Conservation (phyloP, 495 filamentous ascomycete species). For the Penicillium verhagenii region DNA sequence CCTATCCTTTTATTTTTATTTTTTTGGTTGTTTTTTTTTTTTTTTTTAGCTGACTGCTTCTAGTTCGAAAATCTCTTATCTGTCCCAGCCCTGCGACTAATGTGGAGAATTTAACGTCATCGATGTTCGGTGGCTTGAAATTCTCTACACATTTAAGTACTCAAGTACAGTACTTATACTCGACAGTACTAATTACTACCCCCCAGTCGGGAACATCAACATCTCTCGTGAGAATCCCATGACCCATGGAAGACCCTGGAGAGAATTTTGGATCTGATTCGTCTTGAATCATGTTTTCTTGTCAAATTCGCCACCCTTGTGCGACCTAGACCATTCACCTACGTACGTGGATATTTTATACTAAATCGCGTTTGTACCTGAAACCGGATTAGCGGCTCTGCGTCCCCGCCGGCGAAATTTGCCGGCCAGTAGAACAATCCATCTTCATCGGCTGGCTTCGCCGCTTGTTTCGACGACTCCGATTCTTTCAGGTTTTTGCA, state of each 20-base stretch:
- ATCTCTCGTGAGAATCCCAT: no score
- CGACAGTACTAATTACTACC: no score
- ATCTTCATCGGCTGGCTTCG: slow-evolving; percentile 3
- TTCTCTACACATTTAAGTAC: no score
- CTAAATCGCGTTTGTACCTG: slow-evolving; percentile 3
- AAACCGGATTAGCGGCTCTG: slow-evolving; percentile 11
- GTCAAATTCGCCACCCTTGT: background rate
- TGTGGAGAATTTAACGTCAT: no score
- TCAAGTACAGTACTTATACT: no score
- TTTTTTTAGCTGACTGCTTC: no score
- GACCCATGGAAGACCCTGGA: background rate
- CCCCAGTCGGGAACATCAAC: no score
- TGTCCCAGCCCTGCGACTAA: no score
- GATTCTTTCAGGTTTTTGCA: slow-evolving; percentile 2
- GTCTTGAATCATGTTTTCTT: background rate
- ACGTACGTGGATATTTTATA: background rate
- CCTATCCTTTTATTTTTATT: no score
- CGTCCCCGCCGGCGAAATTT: slow-evolving; percentile 16
- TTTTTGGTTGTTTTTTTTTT: no score
- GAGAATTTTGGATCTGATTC: background rate
- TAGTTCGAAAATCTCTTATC: no score
- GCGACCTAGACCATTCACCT: background rate
- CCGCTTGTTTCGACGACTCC: background rate
- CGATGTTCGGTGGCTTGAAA: no score
- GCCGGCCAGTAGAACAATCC: slow-evolving; percentile 13